Conservation (phyloP, 495 filamentous ascomycete genomes). For the Tirmania nivea region DNA sequence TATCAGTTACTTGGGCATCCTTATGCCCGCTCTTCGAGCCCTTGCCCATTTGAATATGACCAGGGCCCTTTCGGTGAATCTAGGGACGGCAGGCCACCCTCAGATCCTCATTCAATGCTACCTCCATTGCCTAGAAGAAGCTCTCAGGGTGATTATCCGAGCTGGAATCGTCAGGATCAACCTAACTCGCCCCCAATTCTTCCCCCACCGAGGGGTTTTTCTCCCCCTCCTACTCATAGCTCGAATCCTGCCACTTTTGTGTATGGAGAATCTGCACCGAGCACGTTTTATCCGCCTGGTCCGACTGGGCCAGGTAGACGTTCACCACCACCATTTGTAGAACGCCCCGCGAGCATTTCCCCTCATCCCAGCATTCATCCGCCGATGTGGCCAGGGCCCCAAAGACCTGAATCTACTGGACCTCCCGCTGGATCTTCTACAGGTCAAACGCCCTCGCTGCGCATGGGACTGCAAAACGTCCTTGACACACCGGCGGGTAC, state of each 20-base stretch:
- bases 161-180: conserved; percentile 8
- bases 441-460: conserved; percentile 15
- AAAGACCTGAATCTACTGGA: conserved; percentile 13
- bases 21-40: too few relatives aligned
- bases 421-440: conserved; percentile 8
- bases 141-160: conserved; percentile 15
- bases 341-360: conserved; percentile 16
- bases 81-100: background rate
- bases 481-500: conserved; percentile 12
- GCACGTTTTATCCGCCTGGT: conserved; percentile 19
- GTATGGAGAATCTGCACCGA: conserved; percentile 13
- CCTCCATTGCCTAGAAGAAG: conserved; percentile 22
- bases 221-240: conserved; percentile 14
- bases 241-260: conserved; percentile 7
- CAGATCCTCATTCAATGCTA: conserved; percentile 7
- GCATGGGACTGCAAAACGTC: conserved; percentile 9
- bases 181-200: conserved; percentile 22
- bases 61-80: conserved; percentile 20
- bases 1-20: too few relatives aligned
- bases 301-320: conserved; percentile 11
- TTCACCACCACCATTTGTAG: conserved; percentile 15
- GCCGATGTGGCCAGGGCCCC: conserved; percentile 11
- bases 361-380: conserved; percentile 15
- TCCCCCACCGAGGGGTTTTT: conserved; percentile 16
- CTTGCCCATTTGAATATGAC: too few relatives aligned